Percentiles rank a stretch among this genome's conserved stretches.
phyloP scores from a whole-genome alignment of 2,329 filamentous ascomycete species.

The Anthostomella pinea region DNA sequence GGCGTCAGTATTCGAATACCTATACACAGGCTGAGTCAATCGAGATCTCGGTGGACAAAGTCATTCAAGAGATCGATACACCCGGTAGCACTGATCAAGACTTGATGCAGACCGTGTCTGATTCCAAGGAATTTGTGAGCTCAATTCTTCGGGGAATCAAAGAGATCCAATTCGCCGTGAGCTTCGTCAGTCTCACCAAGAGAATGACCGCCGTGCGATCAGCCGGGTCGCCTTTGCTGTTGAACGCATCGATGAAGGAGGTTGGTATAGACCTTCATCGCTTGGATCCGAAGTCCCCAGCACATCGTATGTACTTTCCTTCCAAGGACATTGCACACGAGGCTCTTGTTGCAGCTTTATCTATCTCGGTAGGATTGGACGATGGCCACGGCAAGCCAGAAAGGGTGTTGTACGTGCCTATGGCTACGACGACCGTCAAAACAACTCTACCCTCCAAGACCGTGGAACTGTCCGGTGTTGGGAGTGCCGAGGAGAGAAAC shows the following conservation, averaged over 20 bases:
- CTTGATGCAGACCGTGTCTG: constrained; percentile 79
- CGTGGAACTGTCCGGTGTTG: constrained; percentile 71
- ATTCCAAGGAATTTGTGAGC: constrained; percentile 88
- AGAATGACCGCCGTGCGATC: constrained; percentile 67
- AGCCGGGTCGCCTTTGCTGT: constrained; percentile 66
- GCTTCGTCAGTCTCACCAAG: constrained; percentile 84
- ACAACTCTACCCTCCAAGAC: constrained; percentile 95
- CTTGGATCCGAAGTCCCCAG: constrained; percentile 86
- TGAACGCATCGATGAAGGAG: constrained; percentile 94
- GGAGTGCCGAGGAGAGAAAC: constrained; percentile 78
- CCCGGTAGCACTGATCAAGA: constrained; percentile 65
- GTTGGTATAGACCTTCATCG: constrained; percentile 90
- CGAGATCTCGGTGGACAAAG: constrained; percentile 66
- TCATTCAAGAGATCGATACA: constrained; percentile 71
- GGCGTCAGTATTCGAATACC: constrained; percentile 33
- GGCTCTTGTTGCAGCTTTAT: constrained; percentile 85
- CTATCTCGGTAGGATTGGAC: constrained; percentile 86
- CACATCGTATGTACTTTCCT: constrained; percentile 98
- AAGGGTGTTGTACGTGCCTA: constrained; percentile 87
- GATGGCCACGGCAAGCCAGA: constrained; percentile 85
- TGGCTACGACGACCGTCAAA: constrained; percentile 93
- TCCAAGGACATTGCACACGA: constrained; percentile 91
- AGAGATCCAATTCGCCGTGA: constrained; percentile 92
- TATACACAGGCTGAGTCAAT: constrained; percentile 42
- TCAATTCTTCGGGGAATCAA: constrained; percentile 91